Evolutionary conservation across 768 basidiomycete genomes (phyloP).

Genomic region (Cystobasidiopsis lactophilus): DNA sequence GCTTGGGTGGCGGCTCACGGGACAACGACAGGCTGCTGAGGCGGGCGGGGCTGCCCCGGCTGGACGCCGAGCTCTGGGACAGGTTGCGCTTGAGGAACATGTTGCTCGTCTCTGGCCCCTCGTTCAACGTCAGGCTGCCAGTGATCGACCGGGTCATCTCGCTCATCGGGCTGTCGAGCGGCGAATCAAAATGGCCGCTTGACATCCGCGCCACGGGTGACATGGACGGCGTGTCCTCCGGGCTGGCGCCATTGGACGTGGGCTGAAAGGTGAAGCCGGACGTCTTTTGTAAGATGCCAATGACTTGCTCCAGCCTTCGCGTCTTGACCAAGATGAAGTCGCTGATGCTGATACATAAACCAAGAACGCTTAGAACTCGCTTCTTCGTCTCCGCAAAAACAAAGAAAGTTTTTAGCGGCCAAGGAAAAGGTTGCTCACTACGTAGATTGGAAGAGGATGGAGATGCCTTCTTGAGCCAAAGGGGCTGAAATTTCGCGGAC

Average conservation of each 20-base stretch:
- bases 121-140: no score
- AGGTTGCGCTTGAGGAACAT: no score
- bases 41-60: no score
- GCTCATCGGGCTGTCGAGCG: no score
- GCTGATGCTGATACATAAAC: not conserved
- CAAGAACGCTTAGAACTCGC: no score
- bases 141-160: no score
- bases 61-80: no score
- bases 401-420: not conserved
- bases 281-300: constrained; percentile 4
- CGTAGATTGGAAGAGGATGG: constrained; percentile 60
- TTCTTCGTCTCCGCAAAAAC: no score
- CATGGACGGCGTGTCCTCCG: not conserved
- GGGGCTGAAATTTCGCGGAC: constrained; percentile 55
- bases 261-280: not conserved
- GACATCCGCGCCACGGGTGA: not conserved
- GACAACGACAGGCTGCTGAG: no score
- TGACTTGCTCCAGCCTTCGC: constrained; percentile 7
- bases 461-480: constrained; percentile 51
- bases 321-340: constrained; percentile 4
- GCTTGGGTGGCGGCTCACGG: not conserved
- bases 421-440: constrained; percentile 24
- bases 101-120: no score
- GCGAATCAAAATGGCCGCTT: no score
- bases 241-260: not conserved